These are phyloP conservation scores for Eucalyptus pauciflora DNA, from an alignment of 345 rosid genomes.

Conservation along the genomic window DNA sequence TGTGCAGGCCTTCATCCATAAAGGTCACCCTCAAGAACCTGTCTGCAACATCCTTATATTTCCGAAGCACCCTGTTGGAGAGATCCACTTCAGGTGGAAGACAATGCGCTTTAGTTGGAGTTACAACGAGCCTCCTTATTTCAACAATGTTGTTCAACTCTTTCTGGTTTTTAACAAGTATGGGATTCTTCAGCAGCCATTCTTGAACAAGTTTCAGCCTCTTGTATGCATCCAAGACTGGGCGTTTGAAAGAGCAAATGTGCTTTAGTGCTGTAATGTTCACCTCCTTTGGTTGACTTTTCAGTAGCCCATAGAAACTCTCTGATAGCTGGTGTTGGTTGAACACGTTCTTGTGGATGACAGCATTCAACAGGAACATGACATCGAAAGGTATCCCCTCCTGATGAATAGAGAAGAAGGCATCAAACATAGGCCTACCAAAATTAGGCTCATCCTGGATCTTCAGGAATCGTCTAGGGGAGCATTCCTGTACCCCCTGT, in stretches of 20 bases:
- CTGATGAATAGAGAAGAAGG: constrained; percentile 45
- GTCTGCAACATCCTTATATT: constrained; percentile 47
- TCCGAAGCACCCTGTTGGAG: constrained; percentile 80
- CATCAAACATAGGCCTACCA: constrained; percentile 35
- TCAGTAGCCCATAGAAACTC: constrained; percentile 45
- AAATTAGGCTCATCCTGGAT: constrained; percentile 48
- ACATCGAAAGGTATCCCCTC: constrained; percentile 52
- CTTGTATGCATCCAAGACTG: constrained; percentile 54
- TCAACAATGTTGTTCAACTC: constrained; percentile 43
- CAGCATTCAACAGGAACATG: constrained; percentile 66
- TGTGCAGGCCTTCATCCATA: constrained; percentile 83
- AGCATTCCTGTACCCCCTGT: constrained; percentile 40
- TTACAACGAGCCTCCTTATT: constrained; percentile 65
- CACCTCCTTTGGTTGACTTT: constrained; percentile 46
- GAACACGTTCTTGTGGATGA: constrained; percentile 56
- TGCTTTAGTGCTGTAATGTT: constrained; percentile 65
- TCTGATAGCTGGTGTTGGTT: constrained; percentile 55
- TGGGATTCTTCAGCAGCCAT: constrained; percentile 60
- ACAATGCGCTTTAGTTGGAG: constrained; percentile 87
- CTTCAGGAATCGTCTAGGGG: constrained; percentile 19
- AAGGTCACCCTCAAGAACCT: constrained; percentile 79
- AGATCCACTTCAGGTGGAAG: constrained; percentile 89
- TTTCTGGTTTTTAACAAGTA: constrained; percentile 22
- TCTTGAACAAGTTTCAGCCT: constrained; percentile 49
- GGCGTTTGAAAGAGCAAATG: constrained; percentile 44